Evolutionary conservation across 2,329 filamentous ascomycete genomes (phyloP).

Genomic region (Sporothrix inflata): DNA sequence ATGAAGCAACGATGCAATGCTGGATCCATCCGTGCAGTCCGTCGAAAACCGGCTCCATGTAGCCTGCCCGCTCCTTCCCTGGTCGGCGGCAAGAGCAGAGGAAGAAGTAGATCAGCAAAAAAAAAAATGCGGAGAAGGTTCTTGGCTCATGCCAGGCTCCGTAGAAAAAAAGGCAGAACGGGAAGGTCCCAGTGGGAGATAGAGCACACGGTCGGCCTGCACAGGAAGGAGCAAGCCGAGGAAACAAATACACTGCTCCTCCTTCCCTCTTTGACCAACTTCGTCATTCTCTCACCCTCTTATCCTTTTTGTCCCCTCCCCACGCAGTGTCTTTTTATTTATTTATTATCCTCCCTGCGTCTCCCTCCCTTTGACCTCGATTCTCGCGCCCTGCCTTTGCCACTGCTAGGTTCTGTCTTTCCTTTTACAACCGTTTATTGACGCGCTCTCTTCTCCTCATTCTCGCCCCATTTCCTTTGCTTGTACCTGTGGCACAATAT

Average conservation of each 20-base stretch:
- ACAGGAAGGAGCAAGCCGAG: constrained; percentile 11
- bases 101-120: background rate
- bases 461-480: background rate
- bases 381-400: background rate
- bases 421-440: background rate
- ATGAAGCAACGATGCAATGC: constrained; percentile 5
- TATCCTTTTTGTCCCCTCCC: background rate
- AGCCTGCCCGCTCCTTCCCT: background rate
- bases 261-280: background rate
- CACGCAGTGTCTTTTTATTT: background rate
- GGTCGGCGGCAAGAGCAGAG: background rate
- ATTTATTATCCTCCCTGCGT: background rate
- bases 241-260: background rate
- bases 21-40: background rate
- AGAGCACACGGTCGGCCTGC: background rate
- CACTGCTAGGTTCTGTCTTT: no score
- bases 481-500: background rate
- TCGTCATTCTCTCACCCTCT: background rate
- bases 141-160: constrained; percentile 9
- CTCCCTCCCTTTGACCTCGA: background rate
- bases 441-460: background rate
- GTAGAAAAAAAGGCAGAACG: background rate
- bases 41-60: background rate
- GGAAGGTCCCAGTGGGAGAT: constrained; percentile 18
- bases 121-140: constrained; percentile 3